Percentiles rank a stretch among this genome's conserved stretches.
Conservation (phyloP, 371 early-diverging fungal species). For the Mucor velutinosus region DNA sequence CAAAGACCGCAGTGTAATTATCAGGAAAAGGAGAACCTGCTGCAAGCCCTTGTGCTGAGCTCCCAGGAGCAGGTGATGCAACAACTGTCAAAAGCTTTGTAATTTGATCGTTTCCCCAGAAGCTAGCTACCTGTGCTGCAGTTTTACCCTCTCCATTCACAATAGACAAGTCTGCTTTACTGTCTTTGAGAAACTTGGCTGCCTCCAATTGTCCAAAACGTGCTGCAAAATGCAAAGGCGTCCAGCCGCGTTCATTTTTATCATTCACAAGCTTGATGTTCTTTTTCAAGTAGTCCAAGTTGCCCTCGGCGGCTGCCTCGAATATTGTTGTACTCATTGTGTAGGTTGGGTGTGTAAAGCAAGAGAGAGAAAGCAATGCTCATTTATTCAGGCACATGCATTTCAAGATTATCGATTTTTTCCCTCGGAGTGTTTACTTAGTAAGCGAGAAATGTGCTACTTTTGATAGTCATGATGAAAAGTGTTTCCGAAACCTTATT, state of each 20-base stretch:
- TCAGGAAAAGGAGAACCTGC: slow-evolving; percentile 14
- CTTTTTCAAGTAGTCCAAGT: slow-evolving; percentile 34
- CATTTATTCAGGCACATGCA: background rate
- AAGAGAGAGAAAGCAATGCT: background rate
- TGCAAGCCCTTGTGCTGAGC: background rate
- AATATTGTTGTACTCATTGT: slow-evolving; percentile 19
- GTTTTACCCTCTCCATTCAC: slow-evolving; percentile 58
- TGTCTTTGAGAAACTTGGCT: slow-evolving; percentile 40
- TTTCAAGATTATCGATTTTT: background rate
- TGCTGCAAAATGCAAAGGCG: slow-evolving; percentile 59
- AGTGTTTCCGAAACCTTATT: too few species aligned
- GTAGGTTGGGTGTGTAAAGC: background rate
- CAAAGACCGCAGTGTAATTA: slow-evolving; percentile 40
- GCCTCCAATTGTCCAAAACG: slow-evolving; percentile 53
- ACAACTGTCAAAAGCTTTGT: slow-evolving; percentile 21
- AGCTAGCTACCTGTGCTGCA: slow-evolving; percentile 51
- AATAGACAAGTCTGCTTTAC: slow-evolving; percentile 29
- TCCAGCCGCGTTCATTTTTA: slow-evolving; percentile 67
- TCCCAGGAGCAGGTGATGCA: background rate
- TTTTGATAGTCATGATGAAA: too few species aligned
- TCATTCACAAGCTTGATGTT: slow-evolving; percentile 26
- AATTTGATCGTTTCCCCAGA: slow-evolving; percentile 56
- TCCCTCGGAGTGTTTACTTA: background rate
- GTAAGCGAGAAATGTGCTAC: background rate
- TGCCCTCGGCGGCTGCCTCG: slow-evolving; percentile 53